Conservation (phyloP, 305 asterid species). For the Solanum hybrid region DNA sequence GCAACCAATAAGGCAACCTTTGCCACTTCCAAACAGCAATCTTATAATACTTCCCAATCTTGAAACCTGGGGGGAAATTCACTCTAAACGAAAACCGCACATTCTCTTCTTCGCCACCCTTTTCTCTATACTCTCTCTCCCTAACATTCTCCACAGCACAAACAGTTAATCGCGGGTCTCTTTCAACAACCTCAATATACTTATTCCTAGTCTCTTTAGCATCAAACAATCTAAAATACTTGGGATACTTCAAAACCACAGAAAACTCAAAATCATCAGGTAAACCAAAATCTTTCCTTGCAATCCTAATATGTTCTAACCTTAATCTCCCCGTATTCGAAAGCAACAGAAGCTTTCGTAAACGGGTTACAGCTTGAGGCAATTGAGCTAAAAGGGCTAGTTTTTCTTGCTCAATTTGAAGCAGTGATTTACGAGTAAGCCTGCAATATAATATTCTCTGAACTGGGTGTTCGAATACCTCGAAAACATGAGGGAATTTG, state of each 20-base stretch:
- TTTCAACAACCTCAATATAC: no score
- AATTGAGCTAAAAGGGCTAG: constrained; percentile 58
- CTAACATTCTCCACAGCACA: constrained; percentile 59
- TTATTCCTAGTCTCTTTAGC: no score
- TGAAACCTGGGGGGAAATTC: constrained; percentile 83
- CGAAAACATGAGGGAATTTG: constrained; percentile 76
- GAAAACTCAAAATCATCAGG: no score
- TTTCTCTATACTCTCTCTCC: constrained; percentile 45
- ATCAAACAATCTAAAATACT: no score
- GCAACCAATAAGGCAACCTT: constrained; percentile 94
- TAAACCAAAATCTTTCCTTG: no score
- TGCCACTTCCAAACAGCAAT: constrained; percentile 92
- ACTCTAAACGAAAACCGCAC: constrained; percentile 63
- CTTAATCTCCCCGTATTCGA: constrained; percentile 67
- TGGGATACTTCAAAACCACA: no score
- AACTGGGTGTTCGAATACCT: constrained; percentile 85
- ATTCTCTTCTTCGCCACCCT: constrained; percentile 71
- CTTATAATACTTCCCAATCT: constrained; percentile 75
- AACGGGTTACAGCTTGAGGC: constrained; percentile 49
- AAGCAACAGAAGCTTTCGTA: constrained; percentile 43
- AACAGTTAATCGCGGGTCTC: no score
- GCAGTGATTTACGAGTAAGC: constrained; percentile 42
- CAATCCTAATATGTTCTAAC: constrained; percentile 17
- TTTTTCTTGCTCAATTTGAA: constrained; percentile 64
- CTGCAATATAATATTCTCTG: constrained; percentile 75